Evolutionary conservation across 768 basidiomycete species (phyloP), one percentile per base, ranked within the genome.

Genomic region (Mycena albidolilacea): DNA sequence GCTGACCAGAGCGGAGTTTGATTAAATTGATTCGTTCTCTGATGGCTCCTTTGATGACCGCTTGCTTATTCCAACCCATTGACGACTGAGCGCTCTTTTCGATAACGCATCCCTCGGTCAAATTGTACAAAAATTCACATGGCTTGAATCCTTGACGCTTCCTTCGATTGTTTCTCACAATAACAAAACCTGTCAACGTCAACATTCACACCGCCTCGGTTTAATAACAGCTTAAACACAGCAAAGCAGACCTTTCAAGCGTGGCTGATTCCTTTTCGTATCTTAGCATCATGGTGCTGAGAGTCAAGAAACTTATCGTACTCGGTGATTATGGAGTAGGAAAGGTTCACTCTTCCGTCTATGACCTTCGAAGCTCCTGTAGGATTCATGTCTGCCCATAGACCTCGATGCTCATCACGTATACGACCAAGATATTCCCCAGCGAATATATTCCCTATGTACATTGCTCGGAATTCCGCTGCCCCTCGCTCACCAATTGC

Each of bases 381-480:
- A 10, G 8, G 8, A 43, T 43, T 43, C 30, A 48, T 55, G 46
- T 30, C 11, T 66, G 55, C 43, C 64, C 59, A 60, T 62, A 97
- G 97, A 98, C 96, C 55, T 97, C 96, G 87, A 88, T 98, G 76
- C 88, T 98, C 85, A 97, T 97, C 82, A 97, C 96, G 71, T 97
- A 97, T 87, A 97, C 96, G 64, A 97, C 96, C 78, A 97, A 97
- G 90, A 97, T 97, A 84, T 98, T 98, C 85, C 96, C 97, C 43
- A 97, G 95, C 82, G 97, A 99, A 90, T 98, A 98, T 85, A 97
- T 98, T 62, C 97, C 97, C 67, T 97, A 96, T 77, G 97, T 97
- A 86, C 82, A 93, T 90, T 15, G 64, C 54, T 43, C 67, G 14
- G 61, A 55, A 48, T 72, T 75, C 74, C 72, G 5, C 5, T 15